Evolutionary conservation across 1,139 yeast species (phyloP), one percentile per base, ranked within the genome.

Genomic region (Diutina scorzettiae): DNA sequence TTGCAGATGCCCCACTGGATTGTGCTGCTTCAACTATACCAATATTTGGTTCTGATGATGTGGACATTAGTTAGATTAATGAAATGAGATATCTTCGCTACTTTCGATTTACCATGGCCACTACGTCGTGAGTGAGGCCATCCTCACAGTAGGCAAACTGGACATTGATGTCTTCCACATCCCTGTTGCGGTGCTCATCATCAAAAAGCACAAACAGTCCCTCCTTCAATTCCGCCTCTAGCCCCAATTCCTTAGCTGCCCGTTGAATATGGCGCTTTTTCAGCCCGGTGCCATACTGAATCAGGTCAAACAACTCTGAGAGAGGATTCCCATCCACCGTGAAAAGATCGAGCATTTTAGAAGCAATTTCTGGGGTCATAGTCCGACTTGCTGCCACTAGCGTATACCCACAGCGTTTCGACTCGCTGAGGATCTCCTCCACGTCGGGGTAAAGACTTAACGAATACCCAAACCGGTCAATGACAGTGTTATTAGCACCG

Each of bases 321-420:
- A 76, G 66, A 0, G 81, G 75, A 43, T 57, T 57, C 11, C 60
- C 71, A 30, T 67, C 69, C 3, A 82, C 59, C 39, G 69, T 64
- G 23, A 80, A 60, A 48, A 68, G 54, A 3, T 66, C 58, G 33
- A 82, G 59, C 50, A 82, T 55, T 45, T 71, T 68, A 47, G 66
- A 64, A 0, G 91, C 91, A n/a, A 78, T 60, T 21, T 59, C 60
- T 0, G 84, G 89, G 1, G 81, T 69, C 16, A 70, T 71, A 0
- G 93, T 82, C 46, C 91, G 62, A 42, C 85, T 77, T 0, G 91
- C 91, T 3, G 76, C 72, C 16, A 76, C 73, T 1, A 81, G 71
- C 7, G 57, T 56, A 11, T 78, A 74, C 4, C 64, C 62, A 5
- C 67, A 58, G 1, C 55, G 57, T 19, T 54, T 53, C 33, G 78